phyloP scores from a whole-genome alignment of 768 basidiomycete species.

The Sarcodon sp. region DNA sequence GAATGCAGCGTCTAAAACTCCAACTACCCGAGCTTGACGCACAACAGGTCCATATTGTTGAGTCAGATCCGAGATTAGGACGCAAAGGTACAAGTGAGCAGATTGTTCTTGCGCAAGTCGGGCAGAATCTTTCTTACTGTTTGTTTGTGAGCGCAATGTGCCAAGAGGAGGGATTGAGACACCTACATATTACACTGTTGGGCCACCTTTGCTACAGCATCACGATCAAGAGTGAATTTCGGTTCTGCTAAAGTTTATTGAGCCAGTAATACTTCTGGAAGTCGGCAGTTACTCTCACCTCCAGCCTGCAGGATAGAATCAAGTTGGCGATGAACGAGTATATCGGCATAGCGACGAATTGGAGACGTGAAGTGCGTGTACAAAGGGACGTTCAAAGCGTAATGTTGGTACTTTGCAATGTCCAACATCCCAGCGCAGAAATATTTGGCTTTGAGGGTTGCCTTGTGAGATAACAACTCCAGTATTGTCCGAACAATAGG shows the following conservation, averaged over 20 bases:
- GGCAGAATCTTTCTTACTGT: conserved; percentile 84
- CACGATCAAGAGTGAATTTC: conserved; percentile 96
- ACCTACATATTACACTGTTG: conserved; percentile 95
- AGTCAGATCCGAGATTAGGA: conserved; percentile 89
- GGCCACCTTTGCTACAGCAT: conserved; percentile 93
- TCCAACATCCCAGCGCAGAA: conserved; percentile 99
- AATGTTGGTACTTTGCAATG: conserved; percentile 95
- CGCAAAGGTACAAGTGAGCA: conserved; percentile 87
- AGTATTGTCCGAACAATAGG: conserved; percentile 67
- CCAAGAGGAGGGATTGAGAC: not conserved
- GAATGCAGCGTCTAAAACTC: conserved; percentile 95
- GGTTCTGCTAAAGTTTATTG: conserved; percentile 36
- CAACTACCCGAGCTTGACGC: conserved; percentile 89
- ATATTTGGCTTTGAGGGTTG: conserved; percentile 93
- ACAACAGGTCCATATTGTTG: conserved; percentile 92
- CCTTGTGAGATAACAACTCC: conserved; percentile 75
- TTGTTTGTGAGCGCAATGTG: not conserved
- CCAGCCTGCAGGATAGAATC: conserved; percentile 75
- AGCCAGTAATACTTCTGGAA: conserved; percentile 1
- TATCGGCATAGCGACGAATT: conserved; percentile 86
- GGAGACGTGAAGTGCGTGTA: conserved; percentile 94
- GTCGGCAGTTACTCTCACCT: conserved; percentile 24
- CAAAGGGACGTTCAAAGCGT: conserved; percentile 77
- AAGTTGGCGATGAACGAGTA: conserved; percentile 92
- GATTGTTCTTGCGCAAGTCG: conserved; percentile 93